phyloP scores from a whole-genome alignment of 768 basidiomycete species.

The Cyclocybe cylindracea region DNA sequence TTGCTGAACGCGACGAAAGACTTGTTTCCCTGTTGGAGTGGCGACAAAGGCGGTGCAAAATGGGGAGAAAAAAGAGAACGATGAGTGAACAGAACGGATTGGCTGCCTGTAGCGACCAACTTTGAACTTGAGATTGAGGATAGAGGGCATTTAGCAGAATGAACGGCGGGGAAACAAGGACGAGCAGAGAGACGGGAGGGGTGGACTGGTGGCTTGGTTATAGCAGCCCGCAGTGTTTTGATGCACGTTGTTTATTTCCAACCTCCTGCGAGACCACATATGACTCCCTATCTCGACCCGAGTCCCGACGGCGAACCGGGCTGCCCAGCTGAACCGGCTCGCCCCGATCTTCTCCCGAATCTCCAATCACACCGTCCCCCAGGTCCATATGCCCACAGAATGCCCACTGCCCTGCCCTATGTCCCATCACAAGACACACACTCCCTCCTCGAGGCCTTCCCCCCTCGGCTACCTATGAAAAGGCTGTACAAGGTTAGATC shows the following conservation, averaged over 20 bases:
- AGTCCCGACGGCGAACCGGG: constrained; percentile 15
- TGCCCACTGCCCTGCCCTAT: too few species aligned
- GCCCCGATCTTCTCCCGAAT: constrained; percentile 13
- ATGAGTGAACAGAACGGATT: constrained; percentile 8
- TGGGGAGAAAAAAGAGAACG: constrained; percentile 13
- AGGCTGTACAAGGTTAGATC: too few species aligned
- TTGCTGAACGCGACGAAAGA: constrained; percentile 93
- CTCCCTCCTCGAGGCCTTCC: too few species aligned
- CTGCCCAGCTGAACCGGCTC: constrained; percentile 5
- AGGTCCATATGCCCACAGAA: too few species aligned
- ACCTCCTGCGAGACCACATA: constrained; percentile 11
- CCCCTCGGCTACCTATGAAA: too few species aligned
- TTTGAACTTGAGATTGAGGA: constrained; percentile 87
- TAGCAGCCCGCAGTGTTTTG: constrained; percentile 10
- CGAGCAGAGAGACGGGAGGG: constrained; percentile 14
- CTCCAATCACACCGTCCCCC: background rate
- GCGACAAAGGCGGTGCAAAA: constrained; percentile 14
- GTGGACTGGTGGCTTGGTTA: constrained; percentile 15
- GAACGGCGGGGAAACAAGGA: constrained; percentile 9
- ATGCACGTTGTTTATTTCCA: constrained; percentile 24
- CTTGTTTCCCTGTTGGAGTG: constrained; percentile 77
- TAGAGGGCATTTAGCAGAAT: constrained; percentile 63
- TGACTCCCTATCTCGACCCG: constrained; percentile 24
- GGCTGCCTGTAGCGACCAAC: constrained; percentile 32
- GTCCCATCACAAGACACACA: too few species aligned